Percentiles rank a stretch among this genome's conserved stretches.
These are phyloP conservation scores for Alternaria incomplexa DNA, from an alignment of 2,329 filamentous ascomycete species.

Conservation along the genomic window DNA sequence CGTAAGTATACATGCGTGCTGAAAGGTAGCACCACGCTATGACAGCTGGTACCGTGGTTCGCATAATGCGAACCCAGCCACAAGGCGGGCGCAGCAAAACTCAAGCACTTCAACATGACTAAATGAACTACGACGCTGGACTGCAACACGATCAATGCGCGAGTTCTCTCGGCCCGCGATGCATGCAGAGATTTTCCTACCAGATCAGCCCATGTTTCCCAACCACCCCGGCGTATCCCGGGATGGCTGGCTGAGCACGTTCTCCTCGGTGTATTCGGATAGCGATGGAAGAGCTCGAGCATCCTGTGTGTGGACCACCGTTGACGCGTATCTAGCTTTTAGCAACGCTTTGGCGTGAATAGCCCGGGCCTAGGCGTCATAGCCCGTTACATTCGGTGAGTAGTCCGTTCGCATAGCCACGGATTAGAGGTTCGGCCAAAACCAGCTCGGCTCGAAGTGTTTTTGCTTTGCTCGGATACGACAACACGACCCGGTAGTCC, in stretches of 20 bases:
- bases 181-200: conserved; percentile 33
- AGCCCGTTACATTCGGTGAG: conserved; percentile 19
- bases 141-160: conserved; percentile 14
- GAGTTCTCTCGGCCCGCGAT: conserved; percentile 26
- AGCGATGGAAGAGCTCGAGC: conserved; percentile 11
- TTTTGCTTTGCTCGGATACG: conserved; percentile 7
- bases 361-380: conserved; percentile 14
- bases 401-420: conserved; percentile 17
- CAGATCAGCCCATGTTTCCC: conserved; percentile 18
- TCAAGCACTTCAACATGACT: background rate
- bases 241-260: conserved; percentile 22
- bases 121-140: conserved; percentile 8
- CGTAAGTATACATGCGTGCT: conserved; percentile 1
- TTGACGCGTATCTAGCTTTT: conserved; percentile 19
- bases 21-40: conserved; percentile 4
- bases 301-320: conserved; percentile 19
- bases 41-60: conserved; percentile 12
- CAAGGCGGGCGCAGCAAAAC: conserved; percentile 2
- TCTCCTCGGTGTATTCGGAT: conserved; percentile 21
- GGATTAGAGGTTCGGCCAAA: conserved; percentile 5
- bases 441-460: conserved; percentile 15
- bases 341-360: conserved; percentile 7
- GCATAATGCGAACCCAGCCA: conserved; percentile 14
- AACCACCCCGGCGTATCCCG: conserved; percentile 14
- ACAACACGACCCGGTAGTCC: background rate